A percentile compares a stretch with the other conserved stretches of the same genome.
These are phyloP conservation scores for Dentipellis sp. DNA, from an alignment of 768 basidiomycete genomes.

Conservation along the genomic window DNA sequence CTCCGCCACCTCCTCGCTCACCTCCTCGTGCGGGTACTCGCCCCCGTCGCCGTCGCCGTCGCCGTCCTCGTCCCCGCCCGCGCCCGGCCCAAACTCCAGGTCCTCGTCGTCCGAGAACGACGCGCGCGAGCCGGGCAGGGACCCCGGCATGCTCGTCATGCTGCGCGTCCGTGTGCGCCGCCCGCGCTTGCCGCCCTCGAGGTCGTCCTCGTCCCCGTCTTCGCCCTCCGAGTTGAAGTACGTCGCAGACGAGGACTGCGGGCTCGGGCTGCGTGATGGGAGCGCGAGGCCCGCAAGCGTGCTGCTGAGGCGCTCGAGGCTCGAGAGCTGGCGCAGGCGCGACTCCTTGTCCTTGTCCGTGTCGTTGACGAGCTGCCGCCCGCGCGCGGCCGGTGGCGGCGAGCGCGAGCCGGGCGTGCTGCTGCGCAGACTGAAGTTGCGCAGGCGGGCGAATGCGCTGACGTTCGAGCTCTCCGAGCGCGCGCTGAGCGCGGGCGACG, in stretches of 20 bases:
- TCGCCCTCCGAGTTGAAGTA: conserved; percentile 44
- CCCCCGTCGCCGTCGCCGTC: conserved; percentile 25
- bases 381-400: conserved; percentile 17
- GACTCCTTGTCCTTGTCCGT: conserved; percentile 17
- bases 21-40: background rate
- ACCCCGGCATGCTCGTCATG: conserved; percentile 82
- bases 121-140: conserved; percentile 34
- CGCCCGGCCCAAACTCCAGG: conserved; percentile 23
- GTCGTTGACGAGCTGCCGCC: conserved; percentile 4
- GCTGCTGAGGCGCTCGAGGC: conserved; percentile 61
- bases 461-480: conserved; percentile 79
- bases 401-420: conserved; percentile 27
- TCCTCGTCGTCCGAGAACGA: conserved; percentile 33
- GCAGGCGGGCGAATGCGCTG: conserved; percentile 61
- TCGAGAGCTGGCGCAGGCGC: conserved; percentile 64
- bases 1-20: conserved; percentile 54
- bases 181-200: conserved; percentile 29
- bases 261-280: conserved; percentile 27
- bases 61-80: conserved; percentile 20
- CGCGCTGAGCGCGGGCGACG: conserved; percentile 90
- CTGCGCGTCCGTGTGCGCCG: conserved; percentile 46
- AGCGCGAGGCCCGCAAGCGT: conserved; percentile 43
- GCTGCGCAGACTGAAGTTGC: conserved; percentile 67
- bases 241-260: conserved; percentile 38
- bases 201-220: conserved; percentile 29